Base-by-base conservation (phyloP, 495 filamentous ascomycete species). In the Pyrenula aspistea region DNA sequence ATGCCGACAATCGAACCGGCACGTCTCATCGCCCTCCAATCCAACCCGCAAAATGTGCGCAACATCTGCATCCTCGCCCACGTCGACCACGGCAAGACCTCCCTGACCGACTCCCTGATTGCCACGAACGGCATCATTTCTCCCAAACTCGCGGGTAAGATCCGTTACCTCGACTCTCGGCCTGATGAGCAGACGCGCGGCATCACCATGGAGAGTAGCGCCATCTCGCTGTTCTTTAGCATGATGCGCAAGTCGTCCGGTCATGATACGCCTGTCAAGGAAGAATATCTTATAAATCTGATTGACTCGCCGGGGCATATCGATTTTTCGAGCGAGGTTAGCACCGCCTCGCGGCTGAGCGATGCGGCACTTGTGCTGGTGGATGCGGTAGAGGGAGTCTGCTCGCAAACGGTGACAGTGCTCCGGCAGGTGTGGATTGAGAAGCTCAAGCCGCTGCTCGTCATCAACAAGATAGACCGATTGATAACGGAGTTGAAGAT, bases 51-150 rank as follows among this genome's bases (percentile, higher is more conserved):
- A 24, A 67, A 74, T 49, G 61, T 68, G 60, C 70, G 70, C 31
- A 69, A 73, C 25, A 67, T 70, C 24, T 55, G 70, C 0, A 56
- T 74, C 49, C 71, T 71, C 0, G 70, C 71, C 0, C 19, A 24
- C 54, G 57, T 85, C 83, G 93, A 99, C 66, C 93, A 99, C 77
- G 93, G 93, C 62, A 99, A 99, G 73, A 99, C 93, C 3, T 96
- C 94, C 21, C 84, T 99, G 60, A 94, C 91, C 50, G 93, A 99
- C 67, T 89, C 88, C 56, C 84, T 99, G 51, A 89, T 99, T 61
- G 90, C 94, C 69, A 96, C 94, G 61, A 99, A 99, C 81, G 93
- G 93, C 75, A 97, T 99, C 72, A 97, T 99, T 63, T 97, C 94
- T 12, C 87, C 91, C 48, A 96, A 96, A 66, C 74, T 99, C 60